phyloP scores from a whole-genome alignment of 2,329 filamentous ascomycete genomes.

The Botrytis cinerea region DNA sequence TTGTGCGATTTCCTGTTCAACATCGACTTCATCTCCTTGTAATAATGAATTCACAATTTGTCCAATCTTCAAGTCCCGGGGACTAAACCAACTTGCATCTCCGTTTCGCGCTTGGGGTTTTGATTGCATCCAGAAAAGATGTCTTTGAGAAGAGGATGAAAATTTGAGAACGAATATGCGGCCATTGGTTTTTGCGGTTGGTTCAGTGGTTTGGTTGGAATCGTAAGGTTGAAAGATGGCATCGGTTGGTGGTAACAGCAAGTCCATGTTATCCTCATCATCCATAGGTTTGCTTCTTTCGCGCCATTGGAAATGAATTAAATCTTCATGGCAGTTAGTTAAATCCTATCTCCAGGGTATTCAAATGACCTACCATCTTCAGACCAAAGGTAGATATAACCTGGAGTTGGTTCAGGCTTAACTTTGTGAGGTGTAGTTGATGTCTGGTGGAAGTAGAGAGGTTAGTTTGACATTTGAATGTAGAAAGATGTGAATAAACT shows the following conservation, averaged over 20 bases:
- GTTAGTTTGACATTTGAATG: constrained; percentile 21
- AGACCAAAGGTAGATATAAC: constrained; percentile 88
- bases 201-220: constrained; percentile 62
- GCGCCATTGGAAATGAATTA: constrained; percentile 97
- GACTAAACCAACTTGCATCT: constrained; percentile 77
- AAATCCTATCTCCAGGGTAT: not conserved
- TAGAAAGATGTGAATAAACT: constrained; percentile 43
- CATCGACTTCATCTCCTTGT: constrained; percentile 85
- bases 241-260: constrained; percentile 91
- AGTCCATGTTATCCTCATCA: constrained; percentile 73
- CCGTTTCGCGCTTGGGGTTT: constrained; percentile 72
- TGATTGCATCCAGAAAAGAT: constrained; percentile 96
- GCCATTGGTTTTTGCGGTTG: constrained; percentile 71
- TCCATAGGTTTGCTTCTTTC: constrained; percentile 70
- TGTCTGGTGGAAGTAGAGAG: constrained; percentile 43
- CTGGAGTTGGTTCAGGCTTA: constrained; percentile 69
- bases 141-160: constrained; percentile 82
- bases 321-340: constrained; percentile 54
- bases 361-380: constrained; percentile 71
- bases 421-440: constrained; percentile 68
- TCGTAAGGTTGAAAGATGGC: constrained; percentile 84
- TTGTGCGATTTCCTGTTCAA: constrained; percentile 69
- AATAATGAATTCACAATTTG: constrained; percentile 82
- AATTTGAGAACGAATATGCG: constrained; percentile 95
- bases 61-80: constrained; percentile 82